Evolutionary conservation across 164 flowering plant genomes (phyloP).

Genomic region (Chloranthus sessilifolius): DNA sequence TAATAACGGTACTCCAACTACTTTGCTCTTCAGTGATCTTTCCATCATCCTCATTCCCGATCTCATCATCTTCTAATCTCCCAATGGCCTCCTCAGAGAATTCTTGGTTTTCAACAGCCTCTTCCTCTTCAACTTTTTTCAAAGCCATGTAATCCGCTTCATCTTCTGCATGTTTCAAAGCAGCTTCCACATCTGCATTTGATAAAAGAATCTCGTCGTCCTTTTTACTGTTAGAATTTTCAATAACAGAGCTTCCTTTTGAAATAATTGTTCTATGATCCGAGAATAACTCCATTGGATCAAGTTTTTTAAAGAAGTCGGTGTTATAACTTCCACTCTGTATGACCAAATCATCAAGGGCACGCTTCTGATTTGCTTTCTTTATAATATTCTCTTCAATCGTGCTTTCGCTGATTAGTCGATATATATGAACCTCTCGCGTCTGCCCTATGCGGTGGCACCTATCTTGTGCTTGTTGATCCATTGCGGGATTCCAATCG

Average conservation of each 20-base stretch:
- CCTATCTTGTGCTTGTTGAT: slow-evolving; percentile 99
- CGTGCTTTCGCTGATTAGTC: slow-evolving; percentile 92
- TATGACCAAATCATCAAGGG: slow-evolving; percentile 92
- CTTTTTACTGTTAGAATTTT: slow-evolving; percentile 23
- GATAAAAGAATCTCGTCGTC: slow-evolving; percentile 45
- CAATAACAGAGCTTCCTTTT: slow-evolving; percentile 27
- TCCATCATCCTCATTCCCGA: slow-evolving; percentile 67
- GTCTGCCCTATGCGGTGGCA: slow-evolving; percentile 99
- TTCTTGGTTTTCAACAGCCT: slow-evolving; percentile 97
- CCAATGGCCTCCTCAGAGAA: slow-evolving; percentile 84
- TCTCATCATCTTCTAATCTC: slow-evolving; percentile 87
- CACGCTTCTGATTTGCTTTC: slow-evolving; percentile 99
- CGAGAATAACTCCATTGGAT: slow-evolving; percentile 94
- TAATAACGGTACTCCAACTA: slow-evolving; percentile 20
- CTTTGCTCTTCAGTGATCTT: slow-evolving; percentile 41
- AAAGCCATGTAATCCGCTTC: slow-evolving; percentile 99
- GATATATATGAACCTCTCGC: slow-evolving; percentile 95
- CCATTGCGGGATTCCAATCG: slow-evolving; percentile 99
- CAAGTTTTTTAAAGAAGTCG: slow-evolving; percentile 92
- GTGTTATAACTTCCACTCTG: slow-evolving; percentile 98
- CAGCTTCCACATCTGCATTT: slow-evolving; percentile 94
- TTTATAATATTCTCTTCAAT: slow-evolving; percentile 96
- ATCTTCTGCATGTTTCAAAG: slow-evolving; percentile 87
- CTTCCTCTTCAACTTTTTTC: slow-evolving; percentile 93
- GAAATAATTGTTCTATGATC: slow-evolving; percentile 53